Percentiles rank a stretch among this genome's conserved stretches.
These are phyloP conservation scores for Aspergillus sp. DNA, from an alignment of 2,329 filamentous ascomycete species.

Conservation along the genomic window DNA sequence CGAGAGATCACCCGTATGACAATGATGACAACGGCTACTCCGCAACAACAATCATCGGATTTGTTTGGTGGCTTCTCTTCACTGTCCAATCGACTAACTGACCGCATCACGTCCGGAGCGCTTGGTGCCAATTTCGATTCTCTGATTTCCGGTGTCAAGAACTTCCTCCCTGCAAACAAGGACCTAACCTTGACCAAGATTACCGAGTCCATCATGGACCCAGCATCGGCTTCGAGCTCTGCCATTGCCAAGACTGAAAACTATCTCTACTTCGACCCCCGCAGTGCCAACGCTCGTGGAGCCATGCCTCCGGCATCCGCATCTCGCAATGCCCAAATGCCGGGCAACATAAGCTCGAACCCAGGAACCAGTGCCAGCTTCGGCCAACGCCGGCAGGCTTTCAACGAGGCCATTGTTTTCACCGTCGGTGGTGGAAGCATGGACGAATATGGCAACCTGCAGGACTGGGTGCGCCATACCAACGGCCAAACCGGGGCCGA, in stretches of 20 bases:
- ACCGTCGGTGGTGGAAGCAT: constrained; percentile 94
- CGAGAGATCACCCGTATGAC: constrained; percentile 97
- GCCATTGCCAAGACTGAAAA: constrained; percentile 95
- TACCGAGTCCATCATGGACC: constrained; percentile 97
- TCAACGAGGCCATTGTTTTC: constrained; percentile 88
- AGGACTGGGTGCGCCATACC: constrained; percentile 88
- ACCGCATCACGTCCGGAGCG: constrained; percentile 88
- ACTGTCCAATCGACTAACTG: constrained; percentile 85
- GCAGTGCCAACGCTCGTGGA: constrained; percentile 86
- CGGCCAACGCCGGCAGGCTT: constrained; percentile 83
- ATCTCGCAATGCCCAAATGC: constrained; percentile 39
- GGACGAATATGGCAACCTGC: constrained; percentile 96
- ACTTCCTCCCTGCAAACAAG: constrained; percentile 92
- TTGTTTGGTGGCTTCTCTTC: constrained; percentile 91
- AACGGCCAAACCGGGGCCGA: constrained; percentile 50
- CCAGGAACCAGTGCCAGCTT: constrained; percentile 77
- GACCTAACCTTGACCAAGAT: constrained; percentile 97
- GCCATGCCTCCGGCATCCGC: constrained; percentile 78
- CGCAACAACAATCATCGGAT: constrained; percentile 60
- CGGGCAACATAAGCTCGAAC: constrained; percentile 41
- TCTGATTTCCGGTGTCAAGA: constrained; percentile 93
- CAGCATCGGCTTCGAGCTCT: constrained; percentile 78
- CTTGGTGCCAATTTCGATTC: constrained; percentile 85
- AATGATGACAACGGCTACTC: constrained; percentile 79
- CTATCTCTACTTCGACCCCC: constrained; percentile 95